A percentile compares a stretch with the other conserved stretches of the same genome.
phyloP scores from a whole-genome alignment of 2,329 filamentous ascomycete genomes.

The Xenoacremonium recifei region DNA sequence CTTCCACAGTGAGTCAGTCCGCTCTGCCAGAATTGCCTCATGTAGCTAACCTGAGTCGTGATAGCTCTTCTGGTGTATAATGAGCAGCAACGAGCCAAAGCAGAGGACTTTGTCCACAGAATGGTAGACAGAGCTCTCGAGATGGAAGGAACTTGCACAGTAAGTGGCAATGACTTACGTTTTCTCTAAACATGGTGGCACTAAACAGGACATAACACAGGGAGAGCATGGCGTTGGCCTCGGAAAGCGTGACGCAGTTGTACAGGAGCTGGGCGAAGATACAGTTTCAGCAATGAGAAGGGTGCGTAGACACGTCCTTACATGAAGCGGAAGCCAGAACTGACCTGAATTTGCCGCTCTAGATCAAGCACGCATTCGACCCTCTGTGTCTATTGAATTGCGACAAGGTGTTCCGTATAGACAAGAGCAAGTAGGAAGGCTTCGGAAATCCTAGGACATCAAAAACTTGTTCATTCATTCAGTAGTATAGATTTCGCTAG shows the following conservation, averaged over 20 bases:
- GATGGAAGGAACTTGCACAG: slow-evolving; percentile 80
- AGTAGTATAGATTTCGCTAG: no score
- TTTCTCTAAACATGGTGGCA: slow-evolving; percentile 1
- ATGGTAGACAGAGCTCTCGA: slow-evolving; percentile 87
- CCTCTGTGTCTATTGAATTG: slow-evolving; percentile 69
- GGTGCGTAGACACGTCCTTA: slow-evolving; percentile 43
- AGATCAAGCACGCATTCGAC: slow-evolving; percentile 80
- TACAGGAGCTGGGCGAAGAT: slow-evolving; percentile 70
- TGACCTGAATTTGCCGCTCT: slow-evolving; percentile 1
- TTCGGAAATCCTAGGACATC: no score
- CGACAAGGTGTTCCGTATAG: slow-evolving; percentile 66
- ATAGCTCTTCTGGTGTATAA: slow-evolving; percentile 58
- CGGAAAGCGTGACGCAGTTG: slow-evolving; percentile 80
- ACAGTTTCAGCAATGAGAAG: slow-evolving; percentile 83
- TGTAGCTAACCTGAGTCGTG: slow-evolving; percentile 1
- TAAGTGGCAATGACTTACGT: slow-evolving; percentile 28
- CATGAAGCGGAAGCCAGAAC: neutral
- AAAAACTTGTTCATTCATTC: neutral
- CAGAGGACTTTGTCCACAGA: slow-evolving; percentile 70
- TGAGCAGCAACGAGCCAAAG: slow-evolving; percentile 62
- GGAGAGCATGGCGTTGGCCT: slow-evolving; percentile 83
- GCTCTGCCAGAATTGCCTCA: neutral
- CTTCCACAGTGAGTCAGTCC: slow-evolving; percentile 58
- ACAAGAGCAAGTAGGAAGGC: slow-evolving; percentile 24
- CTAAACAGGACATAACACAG: slow-evolving; percentile 25